Percentiles rank a stretch among this genome's conserved stretches.
Conservation (phyloP, 2,329 filamentous ascomycete genomes). For the Paracamarosporium sp. region DNA sequence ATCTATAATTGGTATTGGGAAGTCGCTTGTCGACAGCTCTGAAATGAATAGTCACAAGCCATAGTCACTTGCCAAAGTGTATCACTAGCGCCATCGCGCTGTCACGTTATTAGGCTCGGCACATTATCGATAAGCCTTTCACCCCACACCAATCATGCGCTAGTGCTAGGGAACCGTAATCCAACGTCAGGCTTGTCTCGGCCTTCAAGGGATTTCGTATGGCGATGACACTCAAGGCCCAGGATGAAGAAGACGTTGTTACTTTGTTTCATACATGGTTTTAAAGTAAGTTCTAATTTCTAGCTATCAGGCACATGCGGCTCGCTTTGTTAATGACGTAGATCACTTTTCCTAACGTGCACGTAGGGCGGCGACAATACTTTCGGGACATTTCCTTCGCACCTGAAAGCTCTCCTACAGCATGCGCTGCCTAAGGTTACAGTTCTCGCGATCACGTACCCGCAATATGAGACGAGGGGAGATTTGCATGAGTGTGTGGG, state of each 20-base stretch:
- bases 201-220: conserved; percentile 11
- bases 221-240: conserved; percentile 38
- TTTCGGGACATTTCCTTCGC: conserved; percentile 77
- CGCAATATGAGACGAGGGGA: conserved; percentile 81
- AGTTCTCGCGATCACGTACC: conserved; percentile 75
- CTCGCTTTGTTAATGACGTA: background rate
- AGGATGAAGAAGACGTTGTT: conserved; percentile 80
- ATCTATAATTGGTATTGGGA: no score
- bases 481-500: conserved; percentile 74
- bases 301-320: conserved; percentile 6
- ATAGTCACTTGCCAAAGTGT: no score
- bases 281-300: conserved; percentile 67
- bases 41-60: no score
- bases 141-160: background rate
- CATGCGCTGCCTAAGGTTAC: conserved; percentile 72
- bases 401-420: conserved; percentile 70
- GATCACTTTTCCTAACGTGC: conserved; percentile 15
- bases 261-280: conserved; percentile 86
- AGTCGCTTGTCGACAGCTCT: no score
- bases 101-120: background rate
- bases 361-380: conserved; percentile 76
- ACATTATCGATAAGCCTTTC: background rate
- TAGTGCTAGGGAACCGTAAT: background rate
- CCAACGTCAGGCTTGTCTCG: background rate
- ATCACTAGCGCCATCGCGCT: background rate